These are phyloP conservation scores for Neoarthrinium moseri DNA, from an alignment of 2,329 filamentous ascomycete genomes.

Conservation along the genomic window DNA sequence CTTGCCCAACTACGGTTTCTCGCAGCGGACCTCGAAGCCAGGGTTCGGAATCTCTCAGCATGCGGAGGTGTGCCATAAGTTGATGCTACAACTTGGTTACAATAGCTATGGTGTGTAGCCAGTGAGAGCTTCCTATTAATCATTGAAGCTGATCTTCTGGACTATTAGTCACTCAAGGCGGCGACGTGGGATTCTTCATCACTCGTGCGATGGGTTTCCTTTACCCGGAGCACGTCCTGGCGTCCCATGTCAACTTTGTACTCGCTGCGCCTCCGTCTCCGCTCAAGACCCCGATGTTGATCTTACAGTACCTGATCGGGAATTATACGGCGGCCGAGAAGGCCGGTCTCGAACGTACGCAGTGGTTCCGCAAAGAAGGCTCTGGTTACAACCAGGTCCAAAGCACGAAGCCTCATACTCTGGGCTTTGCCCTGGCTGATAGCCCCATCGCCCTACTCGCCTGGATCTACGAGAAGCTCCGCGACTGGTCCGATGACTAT, in stretches of 20 bases:
- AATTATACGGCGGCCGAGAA: conserved; percentile 53
- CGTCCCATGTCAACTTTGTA: conserved; percentile 61
- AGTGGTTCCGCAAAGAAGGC: conserved; percentile 59
- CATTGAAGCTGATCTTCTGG: too few relatives aligned
- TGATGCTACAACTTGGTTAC: conserved; percentile 70
- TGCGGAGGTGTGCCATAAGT: conserved; percentile 62
- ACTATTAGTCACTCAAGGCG: conserved; percentile 29
- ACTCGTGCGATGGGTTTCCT: conserved; percentile 59
- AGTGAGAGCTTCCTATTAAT: conserved; percentile 20
- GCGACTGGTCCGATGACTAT: conserved; percentile 73
- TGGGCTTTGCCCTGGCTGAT: conserved; percentile 68
- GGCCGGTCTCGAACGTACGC: conserved; percentile 47
- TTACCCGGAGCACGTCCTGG: conserved; percentile 57
- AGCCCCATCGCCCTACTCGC: conserved; percentile 68
- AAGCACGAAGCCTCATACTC: conserved; percentile 68
- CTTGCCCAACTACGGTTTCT: conserved; percentile 54
- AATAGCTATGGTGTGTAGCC: conserved; percentile 47
- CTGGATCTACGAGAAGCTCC: conserved; percentile 81
- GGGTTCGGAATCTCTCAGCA: conserved; percentile 61
- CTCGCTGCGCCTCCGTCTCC: conserved; percentile 45
- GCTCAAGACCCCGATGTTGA: conserved; percentile 53
- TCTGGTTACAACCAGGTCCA: conserved; percentile 60
- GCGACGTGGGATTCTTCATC: conserved; percentile 70
- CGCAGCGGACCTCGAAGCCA: conserved; percentile 36
- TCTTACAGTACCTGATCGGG: conserved; percentile 52